These are phyloP conservation scores for Cicer judaicum DNA, from an alignment of 306 rosid species.

Conservation along the genomic window DNA sequence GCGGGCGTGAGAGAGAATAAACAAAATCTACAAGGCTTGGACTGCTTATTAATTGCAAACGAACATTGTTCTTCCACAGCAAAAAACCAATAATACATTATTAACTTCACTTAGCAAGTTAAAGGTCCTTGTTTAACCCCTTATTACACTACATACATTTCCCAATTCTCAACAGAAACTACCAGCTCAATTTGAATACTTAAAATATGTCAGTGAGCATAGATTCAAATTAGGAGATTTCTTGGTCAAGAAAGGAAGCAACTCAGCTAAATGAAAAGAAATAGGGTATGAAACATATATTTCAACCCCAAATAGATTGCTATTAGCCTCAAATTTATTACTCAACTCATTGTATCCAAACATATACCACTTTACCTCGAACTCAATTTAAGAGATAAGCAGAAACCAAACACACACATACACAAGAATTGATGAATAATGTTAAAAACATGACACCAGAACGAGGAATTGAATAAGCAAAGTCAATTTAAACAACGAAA, in stretches of 20 bases:
- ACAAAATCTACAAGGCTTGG: not conserved
- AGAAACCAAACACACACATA: no score
- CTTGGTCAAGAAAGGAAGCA: no score
- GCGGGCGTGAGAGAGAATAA: not conserved
- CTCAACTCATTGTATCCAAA: no score
- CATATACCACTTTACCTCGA: no score
- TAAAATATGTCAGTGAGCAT: not conserved
- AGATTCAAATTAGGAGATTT: not conserved
- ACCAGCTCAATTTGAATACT: constrained; percentile 5
- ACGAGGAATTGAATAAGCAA: no score
- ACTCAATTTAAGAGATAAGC: no score
- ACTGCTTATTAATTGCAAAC: not conserved
- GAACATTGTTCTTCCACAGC: not conserved
- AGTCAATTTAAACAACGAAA: not conserved
- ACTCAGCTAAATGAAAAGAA: not conserved
- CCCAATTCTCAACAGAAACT: constrained; percentile 5
- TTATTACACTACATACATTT: not conserved
- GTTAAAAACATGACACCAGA: no score
- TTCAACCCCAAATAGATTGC: not conserved
- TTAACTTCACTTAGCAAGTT: constrained; percentile 1
- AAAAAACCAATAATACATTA: constrained; percentile 11
- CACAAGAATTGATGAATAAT: no score
- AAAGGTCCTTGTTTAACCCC: constrained; percentile 7
- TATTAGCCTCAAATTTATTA: no score
- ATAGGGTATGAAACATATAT: not conserved